Evolutionary conservation across 495 filamentous ascomycete genomes (phyloP), one percentile per base, ranked within the genome.

Genomic region (Penicillium salamii): DNA sequence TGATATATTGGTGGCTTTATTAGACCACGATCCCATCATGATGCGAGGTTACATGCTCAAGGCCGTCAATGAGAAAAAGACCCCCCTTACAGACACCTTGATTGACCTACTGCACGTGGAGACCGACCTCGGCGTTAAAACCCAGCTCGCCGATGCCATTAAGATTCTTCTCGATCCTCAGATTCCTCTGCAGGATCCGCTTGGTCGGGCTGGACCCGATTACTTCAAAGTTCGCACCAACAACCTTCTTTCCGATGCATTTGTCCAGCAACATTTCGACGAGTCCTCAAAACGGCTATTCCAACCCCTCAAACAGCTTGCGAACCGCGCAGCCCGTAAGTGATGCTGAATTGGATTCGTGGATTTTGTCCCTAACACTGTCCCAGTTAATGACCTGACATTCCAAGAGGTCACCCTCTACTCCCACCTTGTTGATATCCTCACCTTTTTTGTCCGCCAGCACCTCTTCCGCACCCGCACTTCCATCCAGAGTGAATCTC

Each of bases 11-110:
- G 88, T 96, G 1, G 89, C 90, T 6, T 83, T 98, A 70, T 91
- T 98, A 52, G 93, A 98, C 59, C 91, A 97, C 61, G 95, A 97
- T 59, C 88, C 93, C 3, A 78, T 85, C 48, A 89, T 97, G 88
- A 91, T 97, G 67, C 87, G 93, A 34, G 80, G 84, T 28, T 91
- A 91, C 50, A 95, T 97, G 60, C 91, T 93, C 65, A 89, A 90
- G 44, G 86, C 93, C 42, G 87, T 96, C 46, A 86, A 85, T 49
- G 90, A 96, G 51, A 91, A 89, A 59, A 81, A 86, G 58, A 84
- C 82, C 26, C 91, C 93, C 2, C 74, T 98, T 33, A 97, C 91
- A 9, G 95, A 97, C 61, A 95, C 90, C 5, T 72, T 98, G 20
- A 96, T 98, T 49, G 93, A 96, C 55, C 74, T 97, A 42, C 82